A percentile compares a stretch with the other conserved stretches of the same genome.
These are phyloP conservation scores for Lupinus albus DNA, from an alignment of 306 rosid species.

Conservation along the genomic window DNA sequence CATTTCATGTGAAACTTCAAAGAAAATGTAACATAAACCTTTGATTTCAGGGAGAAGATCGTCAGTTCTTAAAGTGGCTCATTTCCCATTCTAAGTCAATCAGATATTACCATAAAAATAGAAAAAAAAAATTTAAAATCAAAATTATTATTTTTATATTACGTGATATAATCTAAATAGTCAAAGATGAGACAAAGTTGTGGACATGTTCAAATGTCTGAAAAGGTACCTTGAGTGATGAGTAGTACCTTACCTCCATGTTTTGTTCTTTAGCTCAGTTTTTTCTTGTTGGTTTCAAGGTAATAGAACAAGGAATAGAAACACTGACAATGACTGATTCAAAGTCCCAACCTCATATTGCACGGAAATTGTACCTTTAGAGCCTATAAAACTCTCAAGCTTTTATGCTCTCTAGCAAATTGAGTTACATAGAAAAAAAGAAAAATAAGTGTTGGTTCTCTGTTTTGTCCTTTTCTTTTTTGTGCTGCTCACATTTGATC, in stretches of 20 bases:
- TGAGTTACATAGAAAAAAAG: neutral
- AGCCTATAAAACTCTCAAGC: constrained; percentile 28
- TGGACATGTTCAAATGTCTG: too few relatives aligned
- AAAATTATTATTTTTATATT: too few relatives aligned
- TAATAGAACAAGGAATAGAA: neutral
- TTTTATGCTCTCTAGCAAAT: constrained; percentile 16
- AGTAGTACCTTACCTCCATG: neutral
- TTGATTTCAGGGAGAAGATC: too few relatives aligned
- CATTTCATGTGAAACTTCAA: constrained; percentile 35
- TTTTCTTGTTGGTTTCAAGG: constrained; percentile 37
- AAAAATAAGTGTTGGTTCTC: neutral
- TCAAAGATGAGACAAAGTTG: too few relatives aligned
- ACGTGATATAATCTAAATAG: too few relatives aligned
- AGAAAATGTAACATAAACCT: constrained; percentile 28
- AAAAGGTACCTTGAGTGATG: constrained; percentile 26
- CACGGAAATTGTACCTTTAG: constrained; percentile 40
- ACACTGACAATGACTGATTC: constrained; percentile 40
- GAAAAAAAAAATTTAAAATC: too few relatives aligned
- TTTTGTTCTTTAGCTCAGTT: constrained; percentile 20
- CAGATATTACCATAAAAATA: too few relatives aligned
- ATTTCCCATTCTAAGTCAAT: too few relatives aligned
- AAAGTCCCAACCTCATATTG: constrained; percentile 31
- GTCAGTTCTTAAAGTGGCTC: too few relatives aligned
- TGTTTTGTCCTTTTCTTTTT: neutral
- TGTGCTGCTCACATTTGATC: constrained; percentile 5